Conservation (phyloP, 257 asterid species). For the Thymus quinquecostatus region DNA sequence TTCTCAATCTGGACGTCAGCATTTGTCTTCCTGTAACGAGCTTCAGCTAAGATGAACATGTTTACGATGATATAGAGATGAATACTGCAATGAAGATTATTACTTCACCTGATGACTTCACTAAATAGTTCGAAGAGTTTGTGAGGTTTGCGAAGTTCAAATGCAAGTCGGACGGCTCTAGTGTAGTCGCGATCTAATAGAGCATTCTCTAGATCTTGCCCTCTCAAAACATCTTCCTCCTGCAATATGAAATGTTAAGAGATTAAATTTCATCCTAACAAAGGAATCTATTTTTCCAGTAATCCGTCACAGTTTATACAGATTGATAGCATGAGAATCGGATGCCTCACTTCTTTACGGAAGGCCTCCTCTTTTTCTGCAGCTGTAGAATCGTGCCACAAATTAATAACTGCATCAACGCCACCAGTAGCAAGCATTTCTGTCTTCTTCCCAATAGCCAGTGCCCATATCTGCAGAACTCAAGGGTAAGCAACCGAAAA, state of each 20-base stretch:
- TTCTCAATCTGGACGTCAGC: constrained; percentile 54
- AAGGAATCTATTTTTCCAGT: not conserved
- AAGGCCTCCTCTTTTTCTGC: constrained; percentile 89
- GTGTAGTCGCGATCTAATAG: constrained; percentile 72
- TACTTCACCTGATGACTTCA: constrained; percentile 71
- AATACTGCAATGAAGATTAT: constrained; percentile 4
- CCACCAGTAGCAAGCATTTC: constrained; percentile 98
- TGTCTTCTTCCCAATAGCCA: constrained; percentile 89
- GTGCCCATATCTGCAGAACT: constrained; percentile 82
- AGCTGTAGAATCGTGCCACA: constrained; percentile 98
- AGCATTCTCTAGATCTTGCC: constrained; percentile 95
- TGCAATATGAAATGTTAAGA: constrained; percentile 37
- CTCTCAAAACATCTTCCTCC: constrained; percentile 88
- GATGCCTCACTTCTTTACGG: constrained; percentile 75
- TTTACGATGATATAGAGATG: constrained; percentile 12
- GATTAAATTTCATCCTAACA: not conserved
- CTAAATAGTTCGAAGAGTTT: constrained; percentile 74
- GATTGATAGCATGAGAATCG: constrained; percentile 18
- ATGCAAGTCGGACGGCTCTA: constrained; percentile 83
- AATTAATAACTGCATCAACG: constrained; percentile 84
- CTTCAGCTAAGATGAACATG: constrained; percentile 25
- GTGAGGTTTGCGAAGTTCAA: constrained; percentile 90
- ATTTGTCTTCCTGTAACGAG: constrained; percentile 56
- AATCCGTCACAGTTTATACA: constrained; percentile 8
- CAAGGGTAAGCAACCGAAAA: constrained; percentile 28